Evolutionary conservation across 306 rosid genomes (phyloP).

Genomic region (Inga leiocalycina): DNA sequence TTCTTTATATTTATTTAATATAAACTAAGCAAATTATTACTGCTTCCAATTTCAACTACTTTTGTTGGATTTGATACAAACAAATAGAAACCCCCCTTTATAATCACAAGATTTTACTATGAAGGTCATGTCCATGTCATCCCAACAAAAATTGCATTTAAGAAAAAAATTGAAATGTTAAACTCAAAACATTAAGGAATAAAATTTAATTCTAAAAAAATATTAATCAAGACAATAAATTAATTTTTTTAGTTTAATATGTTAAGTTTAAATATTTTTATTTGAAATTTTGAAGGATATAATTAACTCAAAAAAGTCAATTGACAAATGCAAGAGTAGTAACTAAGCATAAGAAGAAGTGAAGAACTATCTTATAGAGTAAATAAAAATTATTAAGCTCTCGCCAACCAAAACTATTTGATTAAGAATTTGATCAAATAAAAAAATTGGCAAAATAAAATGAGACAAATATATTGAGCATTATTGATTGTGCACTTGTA

Average conservation of each 20-base stretch:
- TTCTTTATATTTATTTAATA: neutral
- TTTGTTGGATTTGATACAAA: conserved; percentile 65
- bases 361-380: neutral
- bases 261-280: too few species aligned
- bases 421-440: neutral
- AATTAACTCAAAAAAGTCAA: neutral
- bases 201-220: too few species aligned
- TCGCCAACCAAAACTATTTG: neutral
- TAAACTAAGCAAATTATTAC: conserved; percentile 30
- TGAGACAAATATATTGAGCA: neutral
- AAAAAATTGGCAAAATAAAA: too few species aligned
- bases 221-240: too few species aligned
- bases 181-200: neutral
- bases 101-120: conserved; percentile 8
- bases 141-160: conserved; percentile 6
- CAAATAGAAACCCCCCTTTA: conserved; percentile 35
- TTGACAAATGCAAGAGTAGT: neutral
- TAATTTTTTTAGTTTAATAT: too few species aligned
- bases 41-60: conserved; percentile 58
- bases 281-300: neutral
- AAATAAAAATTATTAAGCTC: neutral
- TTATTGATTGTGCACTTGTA: neutral
- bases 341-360: neutral
- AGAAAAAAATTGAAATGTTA: neutral
- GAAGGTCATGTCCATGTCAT: conserved; percentile 33